Percentiles rank a stretch among this genome's conserved stretches.
Evolutionary conservation across 2,329 filamentous ascomycete species (phyloP).

Genomic region (Scedosporium minutisporum): DNA sequence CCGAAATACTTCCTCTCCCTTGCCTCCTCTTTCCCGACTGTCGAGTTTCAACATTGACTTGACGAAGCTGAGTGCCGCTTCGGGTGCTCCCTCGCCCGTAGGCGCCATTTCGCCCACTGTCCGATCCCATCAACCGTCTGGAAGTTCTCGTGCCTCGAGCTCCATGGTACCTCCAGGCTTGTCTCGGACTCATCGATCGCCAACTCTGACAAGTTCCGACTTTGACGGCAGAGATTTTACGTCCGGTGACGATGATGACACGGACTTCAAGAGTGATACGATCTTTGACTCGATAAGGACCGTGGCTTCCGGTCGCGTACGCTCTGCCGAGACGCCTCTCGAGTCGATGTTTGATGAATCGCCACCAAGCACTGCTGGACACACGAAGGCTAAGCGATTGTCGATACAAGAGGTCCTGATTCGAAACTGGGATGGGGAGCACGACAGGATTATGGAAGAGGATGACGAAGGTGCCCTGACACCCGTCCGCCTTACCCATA

Average conservation of each 20-base stretch:
- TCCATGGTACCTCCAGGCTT: slow-evolving; percentile 29
- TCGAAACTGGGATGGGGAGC: slow-evolving; percentile 41
- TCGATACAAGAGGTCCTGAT: slow-evolving; percentile 52
- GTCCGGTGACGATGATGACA: slow-evolving; percentile 68
- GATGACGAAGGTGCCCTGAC: slow-evolving; percentile 50
- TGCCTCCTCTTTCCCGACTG: slow-evolving; percentile 43
- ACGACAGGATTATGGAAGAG: slow-evolving; percentile 50
- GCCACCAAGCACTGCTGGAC: slow-evolving; percentile 48
- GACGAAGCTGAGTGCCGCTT: slow-evolving; percentile 26
- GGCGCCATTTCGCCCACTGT: slow-evolving; percentile 19
- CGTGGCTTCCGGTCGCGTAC: slow-evolving; percentile 54
- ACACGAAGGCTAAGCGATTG: slow-evolving; percentile 41
- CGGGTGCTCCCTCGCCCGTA: slow-evolving; percentile 1
- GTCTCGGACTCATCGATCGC: slow-evolving; percentile 27
- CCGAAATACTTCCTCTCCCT: slow-evolving; percentile 44
- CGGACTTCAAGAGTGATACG: slow-evolving; percentile 69
- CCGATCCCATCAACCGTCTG: slow-evolving; percentile 32
- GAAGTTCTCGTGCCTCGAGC: slow-evolving; percentile 27
- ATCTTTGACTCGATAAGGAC: slow-evolving; percentile 70
- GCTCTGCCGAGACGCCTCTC: slow-evolving; percentile 59
- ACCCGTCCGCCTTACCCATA: slow-evolving; percentile 31
- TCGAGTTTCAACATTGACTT: slow-evolving; percentile 47
- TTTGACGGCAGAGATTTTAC: slow-evolving; percentile 53
- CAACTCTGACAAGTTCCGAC: slow-evolving; percentile 61
- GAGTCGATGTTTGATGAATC: slow-evolving; percentile 79